Conservation (phyloP, 306 rosid genomes). For the Corylus heterophylla region DNA sequence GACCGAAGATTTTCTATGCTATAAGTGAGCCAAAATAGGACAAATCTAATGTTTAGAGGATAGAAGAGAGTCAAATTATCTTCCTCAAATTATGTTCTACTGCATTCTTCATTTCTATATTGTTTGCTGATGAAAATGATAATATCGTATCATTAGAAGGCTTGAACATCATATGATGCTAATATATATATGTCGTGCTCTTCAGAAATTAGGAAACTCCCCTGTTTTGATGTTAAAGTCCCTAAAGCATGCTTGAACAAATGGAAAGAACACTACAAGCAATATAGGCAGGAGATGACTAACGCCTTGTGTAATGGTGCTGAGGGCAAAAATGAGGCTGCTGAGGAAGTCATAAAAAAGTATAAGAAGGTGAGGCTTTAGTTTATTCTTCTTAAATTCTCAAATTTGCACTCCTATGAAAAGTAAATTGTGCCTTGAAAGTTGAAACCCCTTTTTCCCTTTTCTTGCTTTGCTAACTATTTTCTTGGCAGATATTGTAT, state of each 20-base stretch:
- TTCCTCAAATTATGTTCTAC: background rate
- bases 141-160: background rate
- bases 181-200: conserved; percentile 1
- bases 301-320: too few relatives aligned
- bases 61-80: background rate
- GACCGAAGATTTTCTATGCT: background rate
- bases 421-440: background rate
- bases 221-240: conserved; percentile 54
- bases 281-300: too few relatives aligned
- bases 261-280: too few relatives aligned
- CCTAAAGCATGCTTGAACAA: too few relatives aligned
- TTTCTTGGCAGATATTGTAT: conserved; percentile 41
- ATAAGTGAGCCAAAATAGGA: background rate
- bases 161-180: background rate
- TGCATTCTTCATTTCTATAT: background rate
- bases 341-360: too few relatives aligned
- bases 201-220: conserved; percentile 54
- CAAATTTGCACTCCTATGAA: too few relatives aligned
- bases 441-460: background rate
- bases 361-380: too few relatives aligned
- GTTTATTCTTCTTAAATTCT: too few relatives aligned
- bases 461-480: conserved; percentile 12
- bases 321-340: too few relatives aligned
- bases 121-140: background rate
- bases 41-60: background rate